Conservation (phyloP, 208 protist species). For the Acanthamoeba castellanii region DNA sequence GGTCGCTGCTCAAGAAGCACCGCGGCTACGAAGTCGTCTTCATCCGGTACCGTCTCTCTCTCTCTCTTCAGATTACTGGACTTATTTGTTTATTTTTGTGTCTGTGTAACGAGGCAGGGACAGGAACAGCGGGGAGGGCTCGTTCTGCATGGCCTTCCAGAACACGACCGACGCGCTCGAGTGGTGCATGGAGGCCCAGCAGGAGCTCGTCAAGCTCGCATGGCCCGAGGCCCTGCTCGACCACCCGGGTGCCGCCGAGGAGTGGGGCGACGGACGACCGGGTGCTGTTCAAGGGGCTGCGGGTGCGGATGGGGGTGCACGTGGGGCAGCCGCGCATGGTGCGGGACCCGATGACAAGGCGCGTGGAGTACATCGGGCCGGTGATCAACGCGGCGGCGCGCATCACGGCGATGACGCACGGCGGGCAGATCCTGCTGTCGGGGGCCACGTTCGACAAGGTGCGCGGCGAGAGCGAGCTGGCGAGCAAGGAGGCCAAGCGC, state of each 20-base stretch:
- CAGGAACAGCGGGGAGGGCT: conserved; percentile 55
- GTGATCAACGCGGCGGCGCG: not conserved
- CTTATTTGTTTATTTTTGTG: no score
- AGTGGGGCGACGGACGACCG: conserved; percentile 31
- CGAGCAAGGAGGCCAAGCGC: not conserved
- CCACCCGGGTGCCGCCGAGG: conserved; percentile 33
- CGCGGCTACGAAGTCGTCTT: conserved; percentile 26
- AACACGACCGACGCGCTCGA: not conserved
- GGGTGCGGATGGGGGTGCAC: conserved; percentile 30
- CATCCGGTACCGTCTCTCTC: not conserved
- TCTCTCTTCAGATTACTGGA: no score
- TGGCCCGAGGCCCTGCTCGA: conserved; percentile 28
- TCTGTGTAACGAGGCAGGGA: not conserved
- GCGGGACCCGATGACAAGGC: conserved; percentile 15
- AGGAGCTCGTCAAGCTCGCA: not conserved
- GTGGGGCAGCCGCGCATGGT: not conserved
- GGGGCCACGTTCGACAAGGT: not conserved
- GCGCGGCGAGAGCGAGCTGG: not conserved
- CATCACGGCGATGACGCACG: conserved; percentile 30
- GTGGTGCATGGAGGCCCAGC: not conserved
- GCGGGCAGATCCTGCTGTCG: not conserved
- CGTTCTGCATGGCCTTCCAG: conserved; percentile 33
- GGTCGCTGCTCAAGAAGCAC: conserved; percentile 6
- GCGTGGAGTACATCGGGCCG: conserved; percentile 41
- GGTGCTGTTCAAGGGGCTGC: conserved; percentile 6